phyloP scores from a whole-genome alignment of 805 yeast species.

The Ogataea dorogensis region DNA sequence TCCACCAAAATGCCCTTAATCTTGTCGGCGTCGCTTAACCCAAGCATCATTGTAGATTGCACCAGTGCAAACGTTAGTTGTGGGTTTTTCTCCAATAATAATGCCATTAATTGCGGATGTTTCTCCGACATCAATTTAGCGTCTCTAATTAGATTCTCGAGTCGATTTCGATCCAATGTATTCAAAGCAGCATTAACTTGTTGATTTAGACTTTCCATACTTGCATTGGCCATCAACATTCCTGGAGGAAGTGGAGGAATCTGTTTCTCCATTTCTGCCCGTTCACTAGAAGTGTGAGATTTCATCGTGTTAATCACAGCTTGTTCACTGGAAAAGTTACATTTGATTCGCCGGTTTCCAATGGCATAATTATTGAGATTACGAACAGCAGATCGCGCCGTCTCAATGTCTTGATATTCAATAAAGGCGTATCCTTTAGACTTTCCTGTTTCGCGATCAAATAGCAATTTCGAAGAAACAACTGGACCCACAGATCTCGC shows the following conservation, averaged over 20 bases:
- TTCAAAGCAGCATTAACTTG: slow-evolving; percentile 47
- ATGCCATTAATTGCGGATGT: slow-evolving; percentile 57
- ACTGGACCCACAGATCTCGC: slow-evolving; percentile 91
- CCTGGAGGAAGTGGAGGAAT: slow-evolving; percentile 60
- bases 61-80: slow-evolving; percentile 82
- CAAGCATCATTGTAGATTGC: slow-evolving; percentile 55
- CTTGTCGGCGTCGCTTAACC: slow-evolving; percentile 27
- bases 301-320: slow-evolving; percentile 26
- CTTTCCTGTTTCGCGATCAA: slow-evolving; percentile 85
- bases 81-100: slow-evolving; percentile 66
- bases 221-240: slow-evolving; percentile 36
- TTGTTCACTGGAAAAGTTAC: slow-evolving; percentile 67
- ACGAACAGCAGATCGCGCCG: slow-evolving; percentile 88
- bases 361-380: slow-evolving; percentile 77
- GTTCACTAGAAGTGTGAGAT: slow-evolving; percentile 15
- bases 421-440: slow-evolving; percentile 90
- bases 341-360: slow-evolving; percentile 69
- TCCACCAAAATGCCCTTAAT: slow-evolving; percentile 24
- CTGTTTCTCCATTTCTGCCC: slow-evolving; percentile 24
- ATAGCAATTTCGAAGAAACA: slow-evolving; percentile 65
- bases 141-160: slow-evolving; percentile 51
- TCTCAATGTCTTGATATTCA: slow-evolving; percentile 76
- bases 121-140: slow-evolving; percentile 56
- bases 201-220: slow-evolving; percentile 36
- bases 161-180: slow-evolving; percentile 45